Base-by-base conservation (phyloP, 768 basidiomycete genomes). In the Pleurotus djamor region DNA sequence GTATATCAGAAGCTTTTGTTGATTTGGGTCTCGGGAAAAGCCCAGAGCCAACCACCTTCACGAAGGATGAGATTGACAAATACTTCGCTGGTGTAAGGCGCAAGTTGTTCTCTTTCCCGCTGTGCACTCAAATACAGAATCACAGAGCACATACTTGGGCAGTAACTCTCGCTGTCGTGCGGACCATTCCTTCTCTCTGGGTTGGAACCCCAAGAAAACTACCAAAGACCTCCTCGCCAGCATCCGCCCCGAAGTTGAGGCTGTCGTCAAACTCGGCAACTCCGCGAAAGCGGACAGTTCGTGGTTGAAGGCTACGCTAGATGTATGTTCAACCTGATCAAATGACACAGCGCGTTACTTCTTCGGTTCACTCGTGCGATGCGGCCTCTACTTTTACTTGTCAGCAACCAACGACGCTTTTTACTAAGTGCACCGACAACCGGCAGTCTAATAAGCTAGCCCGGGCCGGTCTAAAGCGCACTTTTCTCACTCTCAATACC, bases 21-120 rank as follows among this genome's bases (percentile, higher is more conserved):
- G 65, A 65, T 4, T 55, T 76, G 44, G 74, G 76, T 1, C 73
- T 72, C 58, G 71, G 71, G 49, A 62, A 65, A 21, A 73, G 70
- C 37, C 59, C 74, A 1, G 74, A 75, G 56, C 81, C 83, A 7
- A 80, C 77, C n/a, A 43, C 74, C 5, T 80, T 83, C 59, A 75
- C 73, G 4, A 64, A 68, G 9, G 75, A 76, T 41, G 82, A 84
- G 63, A 65, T 72, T 35, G 58, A 65, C 36, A 73, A 72, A 59
- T 79, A 75, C 61, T 82, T 76, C 41, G 72, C 71, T 1, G 47
- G 57, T 32, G 72, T 73, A 13, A 72, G 72, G 54, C 58, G 50
- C 2, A n/a, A n/a, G 37, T 50, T 35, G 48, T 41, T 2, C 35
- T n/a, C 62, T n/a, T 61, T 60, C 41, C 16, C 54, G 17, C 41